Percentiles rank a stretch among this genome's conserved stretches.
Evolutionary conservation across 257 asterid species (phyloP).

Genomic region (Solanum paucissectum): DNA sequence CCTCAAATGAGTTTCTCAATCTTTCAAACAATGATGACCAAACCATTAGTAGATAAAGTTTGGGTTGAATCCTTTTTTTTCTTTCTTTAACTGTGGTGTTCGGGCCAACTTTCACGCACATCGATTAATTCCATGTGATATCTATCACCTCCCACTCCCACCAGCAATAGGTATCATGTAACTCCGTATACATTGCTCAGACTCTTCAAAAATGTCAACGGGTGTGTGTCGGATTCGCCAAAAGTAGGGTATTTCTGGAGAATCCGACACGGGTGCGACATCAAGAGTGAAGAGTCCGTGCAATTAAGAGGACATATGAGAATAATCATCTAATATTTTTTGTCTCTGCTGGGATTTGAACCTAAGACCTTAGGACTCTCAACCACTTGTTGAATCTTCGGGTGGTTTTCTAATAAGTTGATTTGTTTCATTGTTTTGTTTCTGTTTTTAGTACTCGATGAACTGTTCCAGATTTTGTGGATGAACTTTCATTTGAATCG

Average conservation of each 20-base stretch:
- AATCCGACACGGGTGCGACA: not conserved
- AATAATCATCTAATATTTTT: not conserved
- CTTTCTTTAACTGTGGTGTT: not conserved
- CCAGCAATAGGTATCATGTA: accelerated
- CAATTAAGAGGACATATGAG: not conserved
- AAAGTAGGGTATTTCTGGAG: not conserved
- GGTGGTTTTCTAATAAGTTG: not conserved
- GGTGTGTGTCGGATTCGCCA: not conserved
- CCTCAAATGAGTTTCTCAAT: not conserved
- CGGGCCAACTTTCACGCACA: not conserved
- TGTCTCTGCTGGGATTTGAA: not conserved
- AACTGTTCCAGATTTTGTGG: not conserved
- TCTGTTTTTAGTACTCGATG: not conserved
- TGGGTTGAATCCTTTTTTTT: not conserved
- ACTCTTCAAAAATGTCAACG: not conserved
- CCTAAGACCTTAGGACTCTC: not conserved
- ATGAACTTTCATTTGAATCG: not conserved
- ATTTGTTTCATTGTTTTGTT: not conserved
- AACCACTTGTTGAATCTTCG: not conserved
- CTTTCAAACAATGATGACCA: not conserved
- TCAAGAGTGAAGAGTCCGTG: not conserved
- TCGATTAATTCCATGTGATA: not conserved
- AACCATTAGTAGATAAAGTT: not conserved
- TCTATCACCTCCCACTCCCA: not conserved
- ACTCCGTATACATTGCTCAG: not conserved